Evolutionary conservation across 1,284 basidiomycete genomes (phyloP).

Genomic region (Acaromyces ingoldii): DNA sequence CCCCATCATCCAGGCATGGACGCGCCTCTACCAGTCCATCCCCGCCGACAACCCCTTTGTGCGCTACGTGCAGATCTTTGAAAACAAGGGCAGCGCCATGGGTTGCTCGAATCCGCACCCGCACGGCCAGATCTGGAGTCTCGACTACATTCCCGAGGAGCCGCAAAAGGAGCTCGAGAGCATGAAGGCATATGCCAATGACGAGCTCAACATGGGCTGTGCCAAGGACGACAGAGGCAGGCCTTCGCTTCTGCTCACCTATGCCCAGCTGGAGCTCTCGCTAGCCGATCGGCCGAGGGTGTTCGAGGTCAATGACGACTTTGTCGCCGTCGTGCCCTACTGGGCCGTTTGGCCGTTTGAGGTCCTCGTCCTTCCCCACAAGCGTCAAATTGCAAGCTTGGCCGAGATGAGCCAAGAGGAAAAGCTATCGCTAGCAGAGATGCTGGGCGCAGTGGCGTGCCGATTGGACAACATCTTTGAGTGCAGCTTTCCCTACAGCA

Average conservation of each 20-base stretch:
- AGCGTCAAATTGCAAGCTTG: constrained; percentile 34
- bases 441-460: constrained; percentile 42
- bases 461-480: constrained; percentile 50
- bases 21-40: constrained; percentile 40
- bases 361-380: constrained; percentile 56
- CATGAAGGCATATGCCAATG: constrained; percentile 28
- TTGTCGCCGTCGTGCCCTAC: constrained; percentile 85
- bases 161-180: constrained; percentile 35
- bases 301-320: constrained; percentile 69
- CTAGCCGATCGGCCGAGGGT: constrained; percentile 60
- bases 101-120: constrained; percentile 94
- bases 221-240: constrained; percentile 61
- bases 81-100: constrained; percentile 96
- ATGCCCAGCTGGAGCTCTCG: constrained; percentile 67
- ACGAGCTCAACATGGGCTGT: constrained; percentile 47
- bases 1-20: constrained; percentile 72
- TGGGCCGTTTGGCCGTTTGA: constrained; percentile 98
- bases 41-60: constrained; percentile 44
- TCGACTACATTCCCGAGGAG: constrained; percentile 47
- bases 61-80: constrained; percentile 52
- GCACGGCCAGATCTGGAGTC: constrained; percentile 85
- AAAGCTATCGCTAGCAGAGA: constrained; percentile 54
- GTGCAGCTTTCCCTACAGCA: constrained; percentile 88
- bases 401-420: constrained; percentile 30
- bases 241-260: constrained; percentile 77